Base-by-base conservation (phyloP, 208 protist genomes). In the Acanthamoeba triangularis region DNA sequence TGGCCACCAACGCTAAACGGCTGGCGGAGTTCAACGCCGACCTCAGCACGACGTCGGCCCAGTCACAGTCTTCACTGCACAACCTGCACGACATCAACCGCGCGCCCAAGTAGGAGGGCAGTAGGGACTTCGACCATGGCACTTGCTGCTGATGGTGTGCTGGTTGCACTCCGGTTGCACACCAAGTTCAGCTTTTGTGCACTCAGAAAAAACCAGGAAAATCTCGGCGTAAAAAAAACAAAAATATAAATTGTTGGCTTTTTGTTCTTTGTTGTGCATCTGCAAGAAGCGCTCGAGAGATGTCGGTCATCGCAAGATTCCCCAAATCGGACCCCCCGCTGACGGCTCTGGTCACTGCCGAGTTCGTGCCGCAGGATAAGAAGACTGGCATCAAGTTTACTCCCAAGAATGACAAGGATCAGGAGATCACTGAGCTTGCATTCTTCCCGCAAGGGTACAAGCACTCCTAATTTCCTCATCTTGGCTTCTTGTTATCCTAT, bases 381-480 rank as follows among this genome's bases (percentile, higher is more conserved):
- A 91, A 91, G 84, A 69, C 49, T 28, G 56, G 59, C 30, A 91
- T 91, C 84, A 91, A 91, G 84, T 91, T 91, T 54, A 91, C 84
- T 16, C 84, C 84, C 54, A 91, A 91, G 84, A 69, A 63, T 44
- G 84, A 91, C 84, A 69, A 63, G n/a, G 84, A 91, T 41, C 84
- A 91, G 59, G 56, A 63, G 35, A 69, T 72, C 35, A 69, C 84
- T 35, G 84, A 91, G 16, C 84, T 91, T 69, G 84, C 59, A 1
- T 91, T 91, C 84, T 91, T 72, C 37, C 84, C 84, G 28, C 33
- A 63, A 30, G 84, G 84, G 84, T 91, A 49, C 54, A n/a, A n/a
- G 74, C 49, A n/a, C 44, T 84, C 23, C 23, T 52, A 33, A 47
- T 80, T 13, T 25, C 59, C 2, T 28, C 59, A 65, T 65, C 59